Percentiles rank a stretch among this genome's conserved stretches.
phyloP scores from a whole-genome alignment of 1,139 yeast species.

The Hansenula lynferdii region DNA sequence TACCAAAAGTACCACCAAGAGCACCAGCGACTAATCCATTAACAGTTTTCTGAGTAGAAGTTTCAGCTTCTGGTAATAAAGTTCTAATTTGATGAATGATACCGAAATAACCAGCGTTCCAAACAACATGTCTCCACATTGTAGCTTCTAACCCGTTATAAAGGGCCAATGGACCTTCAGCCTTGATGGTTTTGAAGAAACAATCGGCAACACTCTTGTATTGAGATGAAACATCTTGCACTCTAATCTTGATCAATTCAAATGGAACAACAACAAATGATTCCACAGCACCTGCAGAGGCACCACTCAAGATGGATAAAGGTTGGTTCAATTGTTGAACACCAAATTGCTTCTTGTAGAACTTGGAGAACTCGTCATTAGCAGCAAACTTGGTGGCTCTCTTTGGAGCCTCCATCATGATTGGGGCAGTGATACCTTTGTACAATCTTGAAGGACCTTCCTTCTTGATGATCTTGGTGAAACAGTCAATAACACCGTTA shows the following conservation, averaged over 20 bases:
- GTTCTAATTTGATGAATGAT: constrained; percentile 82
- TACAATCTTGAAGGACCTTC: constrained; percentile 86
- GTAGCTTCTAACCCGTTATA: constrained; percentile 97
- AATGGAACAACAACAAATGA: constrained; percentile 96
- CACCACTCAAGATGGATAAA: constrained; percentile 88
- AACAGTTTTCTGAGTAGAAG: constrained; percentile 64
- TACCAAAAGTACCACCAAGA: constrained; percentile 96
- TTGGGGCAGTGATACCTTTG: constrained; percentile 94
- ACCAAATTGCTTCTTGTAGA: constrained; percentile 73
- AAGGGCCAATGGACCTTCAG: constrained; percentile 77
- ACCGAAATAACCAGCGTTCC: constrained; percentile 99
- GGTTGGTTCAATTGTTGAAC: constrained; percentile 70
- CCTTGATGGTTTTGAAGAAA: constrained; percentile 60
- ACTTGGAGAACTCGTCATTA: constrained; percentile 93
- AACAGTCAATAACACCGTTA: constrained; percentile 78
- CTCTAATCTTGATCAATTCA: constrained; percentile 78
- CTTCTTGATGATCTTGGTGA: constrained; percentile 72
- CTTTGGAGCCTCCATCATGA: constrained; percentile 99
- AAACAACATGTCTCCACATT: constrained; percentile 90
- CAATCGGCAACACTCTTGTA: constrained; percentile 88
- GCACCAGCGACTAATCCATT: constrained; percentile 91
- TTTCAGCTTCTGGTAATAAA: constrained; percentile 73
- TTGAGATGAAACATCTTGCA: constrained; percentile 82
- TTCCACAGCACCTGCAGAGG: constrained; percentile 97
- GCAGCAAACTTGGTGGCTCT: constrained; percentile 98